phyloP scores from a whole-genome alignment of 495 filamentous ascomycete species.

The Penicillium roqueforti region DNA sequence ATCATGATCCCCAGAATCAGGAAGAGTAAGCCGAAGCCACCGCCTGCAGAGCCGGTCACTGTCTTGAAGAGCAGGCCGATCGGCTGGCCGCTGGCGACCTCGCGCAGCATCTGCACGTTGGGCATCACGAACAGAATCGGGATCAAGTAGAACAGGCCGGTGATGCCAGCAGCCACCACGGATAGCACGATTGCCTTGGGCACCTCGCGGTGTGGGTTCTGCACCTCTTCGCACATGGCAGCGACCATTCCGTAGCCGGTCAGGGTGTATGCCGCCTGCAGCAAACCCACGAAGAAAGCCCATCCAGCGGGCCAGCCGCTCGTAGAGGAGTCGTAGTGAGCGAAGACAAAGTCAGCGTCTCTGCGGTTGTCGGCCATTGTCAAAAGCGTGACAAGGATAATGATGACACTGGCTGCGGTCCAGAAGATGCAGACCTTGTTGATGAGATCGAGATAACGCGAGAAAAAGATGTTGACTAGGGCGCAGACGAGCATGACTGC shows the following conservation, averaged over 20 bases:
- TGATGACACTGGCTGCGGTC: slow-evolving; percentile 57
- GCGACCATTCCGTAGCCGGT: slow-evolving; percentile 57
- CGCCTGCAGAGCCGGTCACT: slow-evolving; percentile 38
- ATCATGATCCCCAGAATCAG: slow-evolving; percentile 70
- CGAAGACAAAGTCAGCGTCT: slow-evolving; percentile 56
- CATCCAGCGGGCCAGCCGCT: slow-evolving; percentile 61
- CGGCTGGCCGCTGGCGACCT: slow-evolving; percentile 54
- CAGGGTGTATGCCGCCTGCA: slow-evolving; percentile 58
- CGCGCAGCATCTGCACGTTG: slow-evolving; percentile 48
- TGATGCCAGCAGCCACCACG: slow-evolving; percentile 63
- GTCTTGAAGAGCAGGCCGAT: slow-evolving; percentile 36
- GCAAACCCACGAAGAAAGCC: slow-evolving; percentile 58
- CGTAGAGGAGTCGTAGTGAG: slow-evolving; percentile 53
- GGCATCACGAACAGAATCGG: slow-evolving; percentile 63
- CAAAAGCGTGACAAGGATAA: slow-evolving; percentile 56
- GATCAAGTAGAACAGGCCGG: slow-evolving; percentile 66
- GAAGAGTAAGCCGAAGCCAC: slow-evolving; percentile 69
- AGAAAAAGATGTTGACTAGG: slow-evolving; percentile 53
- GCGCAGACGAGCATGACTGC: slow-evolving; percentile 56
- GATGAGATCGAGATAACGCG: slow-evolving; percentile 57
- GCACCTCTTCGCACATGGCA: slow-evolving; percentile 66
- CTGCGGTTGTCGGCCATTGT: slow-evolving; percentile 52
- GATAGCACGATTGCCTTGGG: slow-evolving; percentile 69
- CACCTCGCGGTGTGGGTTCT: slow-evolving; percentile 60
- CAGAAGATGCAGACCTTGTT: slow-evolving; percentile 67